Evolutionary conservation across 23 red algal species (phyloP).

Genomic region (Cyanidiococcus yangmingshanensis): DNA sequence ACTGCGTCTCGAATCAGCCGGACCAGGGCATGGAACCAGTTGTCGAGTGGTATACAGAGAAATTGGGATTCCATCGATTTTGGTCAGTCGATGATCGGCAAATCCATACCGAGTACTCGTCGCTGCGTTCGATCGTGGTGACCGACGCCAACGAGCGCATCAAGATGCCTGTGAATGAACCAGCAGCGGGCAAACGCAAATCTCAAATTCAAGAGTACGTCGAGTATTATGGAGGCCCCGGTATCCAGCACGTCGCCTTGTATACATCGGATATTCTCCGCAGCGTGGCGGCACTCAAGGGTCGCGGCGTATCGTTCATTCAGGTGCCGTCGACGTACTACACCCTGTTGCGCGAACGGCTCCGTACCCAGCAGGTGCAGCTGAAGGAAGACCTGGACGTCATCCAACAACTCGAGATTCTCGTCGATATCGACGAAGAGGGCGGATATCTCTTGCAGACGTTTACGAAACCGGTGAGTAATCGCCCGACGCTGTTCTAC

Average conservation of each 20-base stretch:
- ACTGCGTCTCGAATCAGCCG: slow-evolving; percentile 81
- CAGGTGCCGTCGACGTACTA: slow-evolving; percentile 73
- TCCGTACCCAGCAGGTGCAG: slow-evolving; percentile 14
- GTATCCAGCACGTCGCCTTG: slow-evolving; percentile 92
- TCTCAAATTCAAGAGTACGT: slow-evolving; percentile 91
- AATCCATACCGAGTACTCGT: slow-evolving; percentile 89
- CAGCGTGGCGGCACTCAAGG: slow-evolving; percentile 41
- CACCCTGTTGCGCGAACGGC: slow-evolving; percentile 39
- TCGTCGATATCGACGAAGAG: slow-evolving; percentile 83
- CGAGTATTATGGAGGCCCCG: slow-evolving; percentile 93
- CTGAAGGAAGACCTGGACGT: slow-evolving; percentile 51
- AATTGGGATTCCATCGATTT: slow-evolving; percentile 81
- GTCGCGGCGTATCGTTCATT: slow-evolving; percentile 82
- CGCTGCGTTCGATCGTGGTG: slow-evolving; percentile 74
- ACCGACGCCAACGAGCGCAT: slow-evolving; percentile 59
- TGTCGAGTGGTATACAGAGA: slow-evolving; percentile 67
- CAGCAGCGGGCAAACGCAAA: slow-evolving; percentile 44
- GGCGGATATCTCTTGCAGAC: slow-evolving; percentile 89
- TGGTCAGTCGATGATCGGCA: slow-evolving; percentile 95
- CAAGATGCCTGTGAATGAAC: slow-evolving; percentile 96
- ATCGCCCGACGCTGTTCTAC: slow-evolving; percentile 81
- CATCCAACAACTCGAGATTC: slow-evolving; percentile 56
- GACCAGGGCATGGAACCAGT: slow-evolving; percentile 72
- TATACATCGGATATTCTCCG: slow-evolving; percentile 59
- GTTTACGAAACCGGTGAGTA: slow-evolving; percentile 74